Conservation (phyloP, 176 grass and related monocot genomes). For the Aegilops bicornis region DNA sequence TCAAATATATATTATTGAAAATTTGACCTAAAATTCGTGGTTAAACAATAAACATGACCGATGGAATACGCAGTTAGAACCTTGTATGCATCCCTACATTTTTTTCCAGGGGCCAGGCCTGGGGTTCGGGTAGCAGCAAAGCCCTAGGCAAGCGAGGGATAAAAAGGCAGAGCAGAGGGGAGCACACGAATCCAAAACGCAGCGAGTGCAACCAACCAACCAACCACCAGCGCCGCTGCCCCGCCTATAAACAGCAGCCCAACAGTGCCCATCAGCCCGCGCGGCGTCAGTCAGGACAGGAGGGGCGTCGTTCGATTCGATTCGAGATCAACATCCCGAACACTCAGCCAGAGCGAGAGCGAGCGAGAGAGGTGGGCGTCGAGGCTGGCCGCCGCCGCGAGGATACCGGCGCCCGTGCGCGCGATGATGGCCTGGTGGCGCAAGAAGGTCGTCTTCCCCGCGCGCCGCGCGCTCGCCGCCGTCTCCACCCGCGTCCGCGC, state of each 20-base stretch:
- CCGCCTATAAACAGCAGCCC: not conserved
- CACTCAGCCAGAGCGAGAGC: not conserved
- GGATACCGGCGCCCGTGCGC: slow-evolving; percentile 59
- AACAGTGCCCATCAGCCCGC: not conserved
- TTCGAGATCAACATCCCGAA: not conserved
- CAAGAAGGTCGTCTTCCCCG: slow-evolving; percentile 69
- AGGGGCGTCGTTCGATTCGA: not conserved
- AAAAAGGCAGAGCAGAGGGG: slow-evolving; percentile 3
- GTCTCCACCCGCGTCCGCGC: slow-evolving; percentile 54
- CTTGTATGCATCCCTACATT: not conserved
- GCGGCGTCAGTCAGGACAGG: not conserved
- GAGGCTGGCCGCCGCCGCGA: slow-evolving; percentile 50
- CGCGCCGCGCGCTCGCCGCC: slow-evolving; percentile 60
- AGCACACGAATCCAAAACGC: slow-evolving; percentile 1
- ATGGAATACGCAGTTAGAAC: no score
- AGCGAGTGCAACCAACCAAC: slow-evolving; percentile 2
- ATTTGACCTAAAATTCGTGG: no score
- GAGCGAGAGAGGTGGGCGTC: not conserved
- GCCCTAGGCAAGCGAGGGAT: not conserved
- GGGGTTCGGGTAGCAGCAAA: no score
- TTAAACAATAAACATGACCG: no score
- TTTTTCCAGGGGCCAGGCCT: no score
- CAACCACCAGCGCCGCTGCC: not conserved
- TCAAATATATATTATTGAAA: no score
- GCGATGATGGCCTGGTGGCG: slow-evolving; percentile 71